Evolutionary conservation across 257 asterid species (phyloP).

Genomic region (Prunella vulgaris): DNA sequence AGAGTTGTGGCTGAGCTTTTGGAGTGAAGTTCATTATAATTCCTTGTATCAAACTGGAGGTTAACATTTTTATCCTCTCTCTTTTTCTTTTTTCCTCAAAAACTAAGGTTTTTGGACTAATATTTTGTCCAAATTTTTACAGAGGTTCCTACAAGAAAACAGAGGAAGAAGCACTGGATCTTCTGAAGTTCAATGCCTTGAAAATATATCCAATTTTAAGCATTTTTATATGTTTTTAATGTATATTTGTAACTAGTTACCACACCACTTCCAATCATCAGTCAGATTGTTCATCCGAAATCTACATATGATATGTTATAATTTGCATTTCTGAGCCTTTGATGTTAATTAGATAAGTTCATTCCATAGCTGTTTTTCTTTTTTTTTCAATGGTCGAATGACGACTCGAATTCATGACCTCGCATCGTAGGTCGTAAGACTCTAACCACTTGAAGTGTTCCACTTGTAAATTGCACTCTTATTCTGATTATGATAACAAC

Average conservation of each 20-base stretch:
- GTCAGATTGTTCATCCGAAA: conserved; percentile 7
- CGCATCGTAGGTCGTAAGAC: no score
- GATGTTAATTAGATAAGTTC: neutral
- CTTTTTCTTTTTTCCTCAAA: neutral
- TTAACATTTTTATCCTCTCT: conserved; percentile 12
- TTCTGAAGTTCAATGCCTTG: conserved; percentile 28
- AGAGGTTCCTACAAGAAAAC: conserved; percentile 69
- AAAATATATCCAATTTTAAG: neutral
- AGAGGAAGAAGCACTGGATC: conserved; percentile 76
- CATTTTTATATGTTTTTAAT: neutral
- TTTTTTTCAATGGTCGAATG: no score
- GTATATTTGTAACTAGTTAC: conserved; percentile 9
- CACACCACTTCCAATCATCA: conserved; percentile 10
- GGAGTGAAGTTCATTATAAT: conserved; percentile 97
- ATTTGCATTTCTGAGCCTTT: neutral
- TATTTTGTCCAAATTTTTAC: conserved; percentile 16
- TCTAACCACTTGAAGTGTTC: no score
- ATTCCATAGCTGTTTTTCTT: no score
- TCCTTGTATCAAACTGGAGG: conserved; percentile 88
- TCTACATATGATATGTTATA: neutral
- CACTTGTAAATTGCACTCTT: no score
- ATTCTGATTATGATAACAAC: no score
- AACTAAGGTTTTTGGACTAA: neutral
- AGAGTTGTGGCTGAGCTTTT: conserved; percentile 97
- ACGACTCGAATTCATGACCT: no score